Base-by-base conservation (phyloP, 306 rosid genomes). In the Quercus dentata region DNA sequence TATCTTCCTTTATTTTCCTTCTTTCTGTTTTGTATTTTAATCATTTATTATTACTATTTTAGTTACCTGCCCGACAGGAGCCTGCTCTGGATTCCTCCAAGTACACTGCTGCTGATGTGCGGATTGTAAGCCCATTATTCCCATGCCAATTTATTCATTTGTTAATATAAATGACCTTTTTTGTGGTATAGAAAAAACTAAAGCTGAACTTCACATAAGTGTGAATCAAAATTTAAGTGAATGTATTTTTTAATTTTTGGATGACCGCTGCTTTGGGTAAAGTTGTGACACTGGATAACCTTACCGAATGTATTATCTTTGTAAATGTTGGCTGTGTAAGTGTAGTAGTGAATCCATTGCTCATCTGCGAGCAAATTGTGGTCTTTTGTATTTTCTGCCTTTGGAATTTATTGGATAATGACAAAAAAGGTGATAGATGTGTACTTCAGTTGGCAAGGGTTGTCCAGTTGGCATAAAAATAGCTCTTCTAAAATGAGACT, bases 101-200 rank as follows among this genome's bases (percentile, higher is more conserved):
- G 86, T 96, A 93, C 72, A 90, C 99, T 0, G 99, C 98, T 31
- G 98, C 94, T 17, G 99, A 96, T 86, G 99, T 96, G 78, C 97
- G 98, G 78, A 91, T 96, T 90, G 98, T 96, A 85, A 93, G 98
- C 88, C 70, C 51, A 80, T 73, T 82, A 78, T 82, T 12, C 55
- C 55, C 28, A 52, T 67, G 4, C 68, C 56, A 55, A 28, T 70
- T 73, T 58, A 20, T 76, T 21, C 78, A n/a, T 74, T 55, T 51
- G 55, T 67, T n/a, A n/a, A 35, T 68, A 3, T 63, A 2, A 15
- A 31, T 64, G 46, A 28, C 11, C 19, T 33, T 30, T 68, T 35
- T 68, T 18, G 52, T n/a, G 9, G 18, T 35, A 41, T 41, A 13
- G 11, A 35, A 25, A 67, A 67, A 67, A 1, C 71, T 5, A 33